Evolutionary conservation across 371 early-diverging fungal species (phyloP), one percentile per base, ranked within the genome.

Genomic region (Mortierella sp.): DNA sequence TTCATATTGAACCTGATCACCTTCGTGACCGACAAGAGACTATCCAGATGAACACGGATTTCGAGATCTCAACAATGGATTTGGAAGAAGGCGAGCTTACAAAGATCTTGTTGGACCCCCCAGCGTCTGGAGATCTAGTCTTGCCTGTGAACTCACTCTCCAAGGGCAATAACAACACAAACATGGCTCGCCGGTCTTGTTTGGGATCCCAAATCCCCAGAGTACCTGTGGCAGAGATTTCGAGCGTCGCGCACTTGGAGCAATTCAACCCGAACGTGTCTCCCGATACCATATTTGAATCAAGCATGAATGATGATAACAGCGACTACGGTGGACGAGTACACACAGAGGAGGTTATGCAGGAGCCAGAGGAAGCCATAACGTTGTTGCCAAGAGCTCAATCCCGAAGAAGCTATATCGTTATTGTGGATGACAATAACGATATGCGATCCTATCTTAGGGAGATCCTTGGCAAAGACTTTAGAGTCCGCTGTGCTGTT

Each of bases 401-500:
- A 28, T 28, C 62, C 3, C 40, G 77, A 18, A 71, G 72, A 55
- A 35, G 77, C 9, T 72, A 45, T 55, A 81, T 89, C 32, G 69
- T 89, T 20, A 51, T 89, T 14, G 87, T 85, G 4, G 88, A 89
- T 63, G 88, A 89, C 68, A 88, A 88, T 63, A 66, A 75, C 62
- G 90, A 89, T 43, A 89, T 89, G 90, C 70, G 88, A 35, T 69
- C 76, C 3, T 90, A 90, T 66, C 78, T 90, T 26, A 47, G 68
- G 5, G 70, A 69, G 64, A 84, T 86, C 66, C 72, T 75, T 3
- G 84, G 78, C 16, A 79, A 77, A 47, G 86, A 84, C 51, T 87
- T 86, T 62, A 71, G 78, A 14, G 77, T 84, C 5, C 66, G 73
- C 16, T 68, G 74, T 24, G 85, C 84, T 16, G 77, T 71, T 4